These are phyloP conservation scores for Solanum hybrid DNA, from an alignment of 305 asterid genomes.

Conservation along the genomic window DNA sequence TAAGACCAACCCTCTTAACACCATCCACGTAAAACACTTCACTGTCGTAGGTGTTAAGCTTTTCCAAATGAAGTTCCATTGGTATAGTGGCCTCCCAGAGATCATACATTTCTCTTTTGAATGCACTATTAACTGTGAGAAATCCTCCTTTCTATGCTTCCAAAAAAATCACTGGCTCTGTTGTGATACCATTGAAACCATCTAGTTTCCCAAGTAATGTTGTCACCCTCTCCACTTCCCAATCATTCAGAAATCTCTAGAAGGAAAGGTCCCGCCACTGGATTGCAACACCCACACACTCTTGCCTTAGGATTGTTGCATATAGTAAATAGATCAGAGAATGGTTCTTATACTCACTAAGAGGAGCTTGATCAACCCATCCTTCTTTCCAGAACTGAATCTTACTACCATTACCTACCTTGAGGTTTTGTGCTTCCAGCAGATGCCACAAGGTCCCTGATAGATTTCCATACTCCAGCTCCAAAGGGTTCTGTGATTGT, in stretches of 20 bases:
- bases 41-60: neutral
- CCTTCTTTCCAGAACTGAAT: neutral
- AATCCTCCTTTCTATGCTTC: neutral
- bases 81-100: neutral
- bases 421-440: neutral
- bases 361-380: neutral
- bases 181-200: neutral
- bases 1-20: neutral
- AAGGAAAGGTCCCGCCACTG: neutral
- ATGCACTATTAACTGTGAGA: neutral
- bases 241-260: neutral
- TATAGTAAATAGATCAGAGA: neutral
- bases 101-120: neutral
- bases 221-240: neutral
- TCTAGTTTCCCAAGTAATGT: neutral
- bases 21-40: neutral
- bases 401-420: neutral
- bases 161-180: neutral
- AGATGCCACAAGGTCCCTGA: neutral
- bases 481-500: neutral
- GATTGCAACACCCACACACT: neutral
- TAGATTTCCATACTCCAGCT: neutral
- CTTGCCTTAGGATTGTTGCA: neutral
- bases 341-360: neutral
- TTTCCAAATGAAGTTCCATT: neutral